Base-by-base conservation (phyloP, 176 grass and related monocot genomes). In the Avena sativa region DNA sequence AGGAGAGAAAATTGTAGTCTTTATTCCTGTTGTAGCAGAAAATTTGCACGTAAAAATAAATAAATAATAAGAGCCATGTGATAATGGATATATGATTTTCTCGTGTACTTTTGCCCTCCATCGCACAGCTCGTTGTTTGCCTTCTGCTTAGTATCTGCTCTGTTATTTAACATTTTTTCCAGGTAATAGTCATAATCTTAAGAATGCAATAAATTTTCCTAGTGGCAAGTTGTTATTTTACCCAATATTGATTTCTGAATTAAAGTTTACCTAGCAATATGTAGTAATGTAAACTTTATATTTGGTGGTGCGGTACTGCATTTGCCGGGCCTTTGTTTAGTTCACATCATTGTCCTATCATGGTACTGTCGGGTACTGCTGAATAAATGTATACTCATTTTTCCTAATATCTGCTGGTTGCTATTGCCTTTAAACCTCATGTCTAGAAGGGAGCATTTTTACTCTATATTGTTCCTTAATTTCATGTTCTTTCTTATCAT, bases 401-500 rank as follows among this genome's bases (percentile, higher is more conserved):
- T 38, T 68, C 20, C 1, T 5, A 88, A 76, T 80, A 77, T 51
- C 30, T 84, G 19, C 26, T 84, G 36, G 57, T 21, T 87, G 38
- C 20, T 84, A 50, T 68, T 51, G 40, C 74, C 57, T 79, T 67
- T 48, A 15, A 15, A 49, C 80, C 66, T 67, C 25, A 58, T 58
- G 20, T 74, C 52, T 36, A 50, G 71, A 64, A 74, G 82, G 19
- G 50, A 70, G 48, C 47, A 53, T 75, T 83, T 84, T 67, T 61
- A 63, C 51, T 51, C 59, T 55, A 36, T 68, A 40, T 57, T 53
- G 5, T 43, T 43, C 9, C 53, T 3, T 66, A 28, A 60, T 53
- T 64, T 26, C 14, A 53, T 79, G 6, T 56, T 52, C 51, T 88
- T 90, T 20, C 46, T 67, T 73, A 65, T 81, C 9, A 82, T 87